Percentiles rank a stretch among this genome's conserved stretches.
These are phyloP conservation scores for Nematocida minor DNA, from an alignment of 371 early-diverging fungal species.

Conservation along the genomic window DNA sequence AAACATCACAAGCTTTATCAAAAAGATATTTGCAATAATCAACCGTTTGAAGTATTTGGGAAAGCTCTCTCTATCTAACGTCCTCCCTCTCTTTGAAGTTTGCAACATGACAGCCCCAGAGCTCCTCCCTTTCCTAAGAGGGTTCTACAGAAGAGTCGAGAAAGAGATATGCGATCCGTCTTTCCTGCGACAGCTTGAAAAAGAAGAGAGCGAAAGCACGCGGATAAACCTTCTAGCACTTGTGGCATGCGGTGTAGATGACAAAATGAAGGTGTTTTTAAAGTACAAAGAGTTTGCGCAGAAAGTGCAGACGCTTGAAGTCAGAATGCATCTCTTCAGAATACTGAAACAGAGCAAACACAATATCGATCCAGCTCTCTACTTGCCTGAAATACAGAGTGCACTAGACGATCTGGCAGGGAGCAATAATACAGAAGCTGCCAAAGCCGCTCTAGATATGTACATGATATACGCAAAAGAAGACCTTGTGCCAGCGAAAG, in stretches of 20 bases:
- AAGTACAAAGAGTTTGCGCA: neutral
- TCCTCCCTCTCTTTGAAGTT: neutral
- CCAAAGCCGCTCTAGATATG: neutral
- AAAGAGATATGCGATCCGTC: neutral
- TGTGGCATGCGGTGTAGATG: neutral
- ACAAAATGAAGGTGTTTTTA: neutral
- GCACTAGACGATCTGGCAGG: neutral
- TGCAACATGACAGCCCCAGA: neutral
- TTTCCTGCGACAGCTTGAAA: neutral
- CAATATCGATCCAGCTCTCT: neutral
- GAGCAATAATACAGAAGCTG: neutral
- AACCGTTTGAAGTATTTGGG: neutral
- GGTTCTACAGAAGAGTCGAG: neutral
- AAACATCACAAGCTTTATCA: neutral
- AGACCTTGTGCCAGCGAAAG: neutral
- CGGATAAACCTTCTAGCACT: neutral
- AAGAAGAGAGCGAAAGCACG: neutral
- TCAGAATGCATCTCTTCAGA: neutral
- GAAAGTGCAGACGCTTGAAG: neutral
- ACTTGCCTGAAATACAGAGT: neutral
- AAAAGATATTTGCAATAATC: neutral
- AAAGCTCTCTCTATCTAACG: neutral
- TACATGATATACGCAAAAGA: neutral
- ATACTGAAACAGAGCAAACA: neutral
- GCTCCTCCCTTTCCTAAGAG: neutral